Conservation (phyloP, 2,329 filamentous ascomycete species). For the Phaeosphaeriaceae sp. region DNA sequence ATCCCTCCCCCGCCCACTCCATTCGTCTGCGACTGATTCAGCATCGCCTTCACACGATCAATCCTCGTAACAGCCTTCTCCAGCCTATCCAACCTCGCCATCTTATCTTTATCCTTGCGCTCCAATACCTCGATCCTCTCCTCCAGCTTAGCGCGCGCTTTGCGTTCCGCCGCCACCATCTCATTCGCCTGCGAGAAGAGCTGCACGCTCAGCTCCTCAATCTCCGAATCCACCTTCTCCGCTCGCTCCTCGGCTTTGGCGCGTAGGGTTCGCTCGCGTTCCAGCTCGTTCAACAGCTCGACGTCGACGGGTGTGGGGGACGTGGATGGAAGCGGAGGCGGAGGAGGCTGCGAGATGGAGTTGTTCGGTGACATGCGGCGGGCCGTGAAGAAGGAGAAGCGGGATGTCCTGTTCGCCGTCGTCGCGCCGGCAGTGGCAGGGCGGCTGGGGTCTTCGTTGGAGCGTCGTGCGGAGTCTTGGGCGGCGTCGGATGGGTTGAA, state of each 20-base stretch:
- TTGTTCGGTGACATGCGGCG: conserved; percentile 45
- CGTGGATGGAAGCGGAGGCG: conserved; percentile 8
- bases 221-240: conserved; percentile 71
- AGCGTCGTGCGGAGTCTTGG: conserved; percentile 23
- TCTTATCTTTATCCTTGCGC: conserved; percentile 73
- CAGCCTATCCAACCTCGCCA: conserved; percentile 70
- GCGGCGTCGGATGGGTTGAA: conserved; percentile 32
- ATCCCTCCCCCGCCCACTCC: not conserved
- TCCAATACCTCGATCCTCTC: conserved; percentile 73
- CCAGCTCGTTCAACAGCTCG: conserved; percentile 68
- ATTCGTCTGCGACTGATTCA: conserved; percentile 46
- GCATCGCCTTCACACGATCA: conserved; percentile 70
- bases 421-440: conserved; percentile 39
- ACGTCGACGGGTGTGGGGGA: conserved; percentile 37
- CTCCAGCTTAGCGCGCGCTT: conserved; percentile 73
- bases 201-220: conserved; percentile 78
- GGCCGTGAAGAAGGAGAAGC: conserved; percentile 54
- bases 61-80: conserved; percentile 76
- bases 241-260: conserved; percentile 73
- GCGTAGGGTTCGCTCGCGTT: conserved; percentile 71
- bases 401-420: conserved; percentile 41
- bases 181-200: conserved; percentile 86
- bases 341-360: conserved; percentile 44
- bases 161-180: conserved; percentile 81
- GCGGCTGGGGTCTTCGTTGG: conserved; percentile 35